Percentiles rank a stretch among this genome's conserved stretches.
Conservation (phyloP, 768 basidiomycete genomes). For the Termitomyces sp. region DNA sequence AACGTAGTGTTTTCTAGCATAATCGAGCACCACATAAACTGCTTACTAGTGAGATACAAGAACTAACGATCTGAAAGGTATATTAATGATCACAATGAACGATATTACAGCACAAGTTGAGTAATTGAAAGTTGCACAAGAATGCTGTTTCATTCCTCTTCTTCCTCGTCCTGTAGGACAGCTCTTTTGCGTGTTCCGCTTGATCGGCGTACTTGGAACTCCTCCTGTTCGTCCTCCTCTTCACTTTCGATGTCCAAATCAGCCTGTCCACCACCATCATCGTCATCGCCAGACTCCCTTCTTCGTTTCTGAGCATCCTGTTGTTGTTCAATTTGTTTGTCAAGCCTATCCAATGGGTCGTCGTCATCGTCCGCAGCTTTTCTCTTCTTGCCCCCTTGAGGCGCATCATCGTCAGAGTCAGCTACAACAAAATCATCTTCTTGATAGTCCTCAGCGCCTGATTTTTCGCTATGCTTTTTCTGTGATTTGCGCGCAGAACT, state of each 20-base stretch:
- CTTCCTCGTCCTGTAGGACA: slow-evolving; percentile 63
- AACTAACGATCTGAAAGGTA: neutral
- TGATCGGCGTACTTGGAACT: slow-evolving; percentile 57
- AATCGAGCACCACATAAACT: neutral
- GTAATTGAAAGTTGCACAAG: neutral
- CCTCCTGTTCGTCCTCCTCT: slow-evolving; percentile 57
- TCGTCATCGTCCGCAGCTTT: slow-evolving; percentile 33
- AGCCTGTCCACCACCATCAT: slow-evolving; percentile 26
- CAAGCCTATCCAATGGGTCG: slow-evolving; percentile 64
- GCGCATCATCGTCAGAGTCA: slow-evolving; percentile 66
- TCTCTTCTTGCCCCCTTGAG: slow-evolving; percentile 33
- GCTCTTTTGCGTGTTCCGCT: slow-evolving; percentile 53
- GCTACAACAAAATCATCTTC: slow-evolving; percentile 84
- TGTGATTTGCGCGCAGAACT: slow-evolving; percentile 38
- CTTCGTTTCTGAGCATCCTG: slow-evolving; percentile 47
- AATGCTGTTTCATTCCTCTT: slow-evolving; percentile 28
- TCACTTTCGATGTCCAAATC: slow-evolving; percentile 24
- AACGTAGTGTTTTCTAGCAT: neutral
- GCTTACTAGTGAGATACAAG: neutral
- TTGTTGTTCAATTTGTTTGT: slow-evolving; percentile 61
- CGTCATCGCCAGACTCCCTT: slow-evolving; percentile 25
- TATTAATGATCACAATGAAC: neutral
- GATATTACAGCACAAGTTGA: neutral
- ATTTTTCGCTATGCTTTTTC: slow-evolving; percentile 45
- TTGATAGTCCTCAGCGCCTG: slow-evolving; percentile 66